Conservation (phyloP, 208 protist species). For the Trypanosoma scelopori region DNA sequence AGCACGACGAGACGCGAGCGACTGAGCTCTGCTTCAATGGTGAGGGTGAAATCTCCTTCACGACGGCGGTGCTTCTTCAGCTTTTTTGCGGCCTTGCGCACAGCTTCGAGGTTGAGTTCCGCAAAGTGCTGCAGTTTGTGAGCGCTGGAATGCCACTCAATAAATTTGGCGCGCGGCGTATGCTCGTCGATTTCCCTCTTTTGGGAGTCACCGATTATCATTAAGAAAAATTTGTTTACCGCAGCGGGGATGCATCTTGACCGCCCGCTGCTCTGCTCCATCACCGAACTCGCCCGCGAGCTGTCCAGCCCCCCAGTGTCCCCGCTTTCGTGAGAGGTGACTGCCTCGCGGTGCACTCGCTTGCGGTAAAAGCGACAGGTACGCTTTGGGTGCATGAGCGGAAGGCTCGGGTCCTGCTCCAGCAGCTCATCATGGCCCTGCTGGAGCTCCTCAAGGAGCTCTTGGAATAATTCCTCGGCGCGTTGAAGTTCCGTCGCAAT, state of each 20-base stretch:
- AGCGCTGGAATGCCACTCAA: slow-evolving; percentile 88
- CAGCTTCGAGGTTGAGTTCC: slow-evolving; percentile 85
- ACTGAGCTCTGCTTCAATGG: slow-evolving; percentile 74
- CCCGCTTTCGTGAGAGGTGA: neutral
- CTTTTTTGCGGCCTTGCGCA: slow-evolving; percentile 88
- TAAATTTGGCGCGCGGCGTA: slow-evolving; percentile 71
- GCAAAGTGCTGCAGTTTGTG: slow-evolving; percentile 90
- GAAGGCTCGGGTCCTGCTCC: slow-evolving; percentile 53
- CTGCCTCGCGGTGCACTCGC: slow-evolving; percentile 23
- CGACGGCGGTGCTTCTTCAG: slow-evolving; percentile 79
- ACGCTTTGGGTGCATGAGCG: slow-evolving; percentile 32
- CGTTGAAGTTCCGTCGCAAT: slow-evolving; percentile 74
- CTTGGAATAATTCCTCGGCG: slow-evolving; percentile 67
- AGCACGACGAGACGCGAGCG: slow-evolving; percentile 71
- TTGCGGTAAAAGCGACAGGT: slow-evolving; percentile 58
- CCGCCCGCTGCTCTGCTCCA: slow-evolving; percentile 11
- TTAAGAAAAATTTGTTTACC: slow-evolving; percentile 68
- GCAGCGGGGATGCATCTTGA: slow-evolving; percentile 32
- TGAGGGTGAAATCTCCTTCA: slow-evolving; percentile 67
- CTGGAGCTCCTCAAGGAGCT: slow-evolving; percentile 78
- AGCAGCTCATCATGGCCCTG: slow-evolving; percentile 67
- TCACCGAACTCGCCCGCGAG: slow-evolving; percentile 31
- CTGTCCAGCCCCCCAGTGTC: slow-evolving; percentile 15
- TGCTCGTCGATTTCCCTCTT: slow-evolving; percentile 53
- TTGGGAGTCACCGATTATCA: slow-evolving; percentile 81